phyloP scores from a whole-genome alignment of 1,139 yeast genomes.

The Yamadazyma buinensis region DNA sequence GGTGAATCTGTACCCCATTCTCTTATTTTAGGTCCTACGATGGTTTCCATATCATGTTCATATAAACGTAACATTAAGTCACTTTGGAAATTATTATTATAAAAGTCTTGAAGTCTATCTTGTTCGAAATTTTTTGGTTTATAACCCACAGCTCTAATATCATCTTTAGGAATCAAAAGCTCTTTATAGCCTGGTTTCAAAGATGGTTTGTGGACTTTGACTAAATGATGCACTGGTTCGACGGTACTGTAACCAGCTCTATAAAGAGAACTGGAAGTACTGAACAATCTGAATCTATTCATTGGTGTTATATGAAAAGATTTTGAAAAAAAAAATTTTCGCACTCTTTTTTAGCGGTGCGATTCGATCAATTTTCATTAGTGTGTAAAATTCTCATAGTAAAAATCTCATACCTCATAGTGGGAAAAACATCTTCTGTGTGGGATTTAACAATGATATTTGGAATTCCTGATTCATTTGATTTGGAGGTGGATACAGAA shows the following conservation, averaged over 20 bases:
- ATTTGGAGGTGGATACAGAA: constrained; percentile 14
- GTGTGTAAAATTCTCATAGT: no score
- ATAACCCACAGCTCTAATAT: constrained; percentile 72
- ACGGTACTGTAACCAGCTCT: constrained; percentile 78
- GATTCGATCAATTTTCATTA: neutral
- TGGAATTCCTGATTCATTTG: constrained; percentile 25
- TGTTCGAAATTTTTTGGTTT: constrained; percentile 68
- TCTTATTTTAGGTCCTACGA: constrained; percentile 71
- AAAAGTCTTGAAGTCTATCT: constrained; percentile 81
- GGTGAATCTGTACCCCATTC: constrained; percentile 90
- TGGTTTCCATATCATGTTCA: constrained; percentile 52
- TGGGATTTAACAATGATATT: no score
- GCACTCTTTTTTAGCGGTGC: constrained; percentile 4
- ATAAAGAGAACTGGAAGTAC: constrained; percentile 20
- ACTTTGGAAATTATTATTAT: constrained; percentile 64
- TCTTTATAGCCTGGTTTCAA: constrained; percentile 69
- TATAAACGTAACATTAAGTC: constrained; percentile 79
- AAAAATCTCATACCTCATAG: no score
- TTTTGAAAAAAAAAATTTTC: no score
- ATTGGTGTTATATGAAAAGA: constrained; percentile 5
- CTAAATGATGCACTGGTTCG: constrained; percentile 88
- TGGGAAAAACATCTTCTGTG: no score
- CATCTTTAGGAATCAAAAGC: constrained; percentile 61
- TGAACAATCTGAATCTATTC: constrained; percentile 13
- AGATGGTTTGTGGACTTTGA: constrained; percentile 66